Evolutionary conservation across 306 rosid species (phyloP).

Genomic region (Cucurbita maxima): DNA sequence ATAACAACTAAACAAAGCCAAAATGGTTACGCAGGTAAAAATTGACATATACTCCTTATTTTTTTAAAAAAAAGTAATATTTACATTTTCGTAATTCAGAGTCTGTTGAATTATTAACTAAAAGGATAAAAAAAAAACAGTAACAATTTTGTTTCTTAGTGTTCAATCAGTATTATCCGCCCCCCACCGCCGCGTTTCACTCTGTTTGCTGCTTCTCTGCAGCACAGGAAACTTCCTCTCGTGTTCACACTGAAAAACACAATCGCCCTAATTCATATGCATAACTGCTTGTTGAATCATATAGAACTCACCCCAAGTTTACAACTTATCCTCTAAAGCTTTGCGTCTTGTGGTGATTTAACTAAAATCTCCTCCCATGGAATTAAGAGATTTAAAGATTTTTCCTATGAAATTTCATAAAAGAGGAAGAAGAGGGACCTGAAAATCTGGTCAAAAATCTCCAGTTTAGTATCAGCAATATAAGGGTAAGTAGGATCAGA

Average conservation of each 20-base stretch:
- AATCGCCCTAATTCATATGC: not conserved
- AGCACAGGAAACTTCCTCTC: conserved; percentile 22
- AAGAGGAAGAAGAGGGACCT: not conserved
- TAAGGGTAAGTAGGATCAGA: too few species aligned
- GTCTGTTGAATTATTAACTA: too few species aligned
- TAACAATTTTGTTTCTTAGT: too few species aligned
- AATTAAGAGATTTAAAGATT: not conserved
- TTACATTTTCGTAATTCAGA: too few species aligned
- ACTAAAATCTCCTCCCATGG: not conserved
- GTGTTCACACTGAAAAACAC: conserved; percentile 16
- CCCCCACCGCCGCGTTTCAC: conserved; percentile 23
- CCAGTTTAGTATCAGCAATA: too few species aligned
- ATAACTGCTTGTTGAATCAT: not conserved
- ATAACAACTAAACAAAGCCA: too few species aligned
- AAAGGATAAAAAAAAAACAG: too few species aligned
- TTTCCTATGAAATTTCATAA: not conserved
- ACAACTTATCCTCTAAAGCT: not conserved
- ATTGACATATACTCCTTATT: too few species aligned
- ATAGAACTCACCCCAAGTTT: not conserved
- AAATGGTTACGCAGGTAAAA: too few species aligned
- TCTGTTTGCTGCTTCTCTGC: conserved; percentile 26
- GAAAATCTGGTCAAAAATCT: not conserved
- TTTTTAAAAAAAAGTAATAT: too few species aligned
- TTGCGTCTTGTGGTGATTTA: not conserved
- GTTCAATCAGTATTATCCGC: conserved; percentile 21